A percentile compares a stretch with the other conserved stretches of the same genome.
Evolutionary conservation across 2,329 filamentous ascomycete genomes (phyloP).

Genomic region (Phaeosphaeria sp.): DNA sequence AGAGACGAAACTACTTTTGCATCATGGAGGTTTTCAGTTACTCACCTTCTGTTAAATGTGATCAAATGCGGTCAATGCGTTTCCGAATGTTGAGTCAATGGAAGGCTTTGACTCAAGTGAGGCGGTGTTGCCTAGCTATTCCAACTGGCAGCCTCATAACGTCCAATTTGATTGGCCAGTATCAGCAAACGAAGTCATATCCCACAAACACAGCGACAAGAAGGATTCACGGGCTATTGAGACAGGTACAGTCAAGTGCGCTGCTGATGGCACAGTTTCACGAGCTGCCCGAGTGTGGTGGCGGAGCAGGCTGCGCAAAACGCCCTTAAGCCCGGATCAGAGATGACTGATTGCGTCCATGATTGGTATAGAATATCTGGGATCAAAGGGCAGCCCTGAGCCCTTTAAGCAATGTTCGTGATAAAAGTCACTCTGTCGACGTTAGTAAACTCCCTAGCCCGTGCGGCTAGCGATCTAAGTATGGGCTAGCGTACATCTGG

Average conservation of each 20-base stretch:
- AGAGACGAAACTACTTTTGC: neutral
- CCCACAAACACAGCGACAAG: slow-evolving; percentile 4
- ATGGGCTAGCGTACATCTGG: neutral
- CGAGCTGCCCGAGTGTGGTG: neutral
- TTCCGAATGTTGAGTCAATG: slow-evolving; percentile 23
- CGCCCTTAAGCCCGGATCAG: neutral
- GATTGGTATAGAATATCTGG: neutral
- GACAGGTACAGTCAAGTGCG: neutral
- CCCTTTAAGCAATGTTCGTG: neutral
- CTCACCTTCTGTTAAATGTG: neutral
- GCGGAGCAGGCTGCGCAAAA: neutral
- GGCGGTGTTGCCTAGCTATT: slow-evolving; percentile 29
- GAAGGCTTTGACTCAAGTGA: slow-evolving; percentile 29
- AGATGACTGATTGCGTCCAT: neutral
- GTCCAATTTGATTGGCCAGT: slow-evolving; percentile 24
- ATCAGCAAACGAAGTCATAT: neutral
- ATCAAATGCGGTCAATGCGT: neutral
- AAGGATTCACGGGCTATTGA: neutral
- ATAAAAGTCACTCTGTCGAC: neutral
- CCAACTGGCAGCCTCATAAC: slow-evolving; percentile 33
- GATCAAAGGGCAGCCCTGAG: neutral
- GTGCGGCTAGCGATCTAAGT: neutral
- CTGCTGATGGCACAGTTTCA: neutral
- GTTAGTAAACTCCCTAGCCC: neutral
- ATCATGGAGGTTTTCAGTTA: neutral